A percentile compares a stretch with the other conserved stretches of the same genome.
phyloP scores from a whole-genome alignment of 805 yeast species.

The Groenewaldozyma salmanticensis region DNA sequence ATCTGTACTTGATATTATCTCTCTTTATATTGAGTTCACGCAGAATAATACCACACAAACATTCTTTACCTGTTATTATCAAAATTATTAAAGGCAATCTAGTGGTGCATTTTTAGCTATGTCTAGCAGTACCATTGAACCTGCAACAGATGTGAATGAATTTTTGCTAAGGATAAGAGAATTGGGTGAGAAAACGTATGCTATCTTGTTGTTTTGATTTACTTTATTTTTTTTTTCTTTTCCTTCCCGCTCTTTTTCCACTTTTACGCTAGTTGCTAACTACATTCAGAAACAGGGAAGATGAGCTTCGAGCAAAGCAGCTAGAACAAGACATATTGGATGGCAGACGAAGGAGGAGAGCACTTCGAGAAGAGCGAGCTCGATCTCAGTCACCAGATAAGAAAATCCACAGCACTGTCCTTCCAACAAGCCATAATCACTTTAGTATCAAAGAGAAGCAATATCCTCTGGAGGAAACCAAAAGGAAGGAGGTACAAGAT shows the following conservation, averaged over 20 bases:
- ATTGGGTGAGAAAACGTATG: conserved; percentile 24
- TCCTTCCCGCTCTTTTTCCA: neutral
- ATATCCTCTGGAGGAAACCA: conserved; percentile 8
- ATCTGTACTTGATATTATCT: too few species aligned
- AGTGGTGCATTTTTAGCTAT: too few species aligned
- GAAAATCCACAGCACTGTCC: neutral
- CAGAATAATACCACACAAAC: too few species aligned
- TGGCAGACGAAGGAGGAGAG: conserved; percentile 22
- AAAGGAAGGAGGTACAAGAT: conserved; percentile 7
- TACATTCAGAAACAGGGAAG: conserved; percentile 19
- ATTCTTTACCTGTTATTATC: too few species aligned
- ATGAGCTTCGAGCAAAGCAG: conserved; percentile 22
- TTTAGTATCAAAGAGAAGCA: neutral
- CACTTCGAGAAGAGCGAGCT: conserved; percentile 17
- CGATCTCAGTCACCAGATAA: conserved; percentile 17
- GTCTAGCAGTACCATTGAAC: conserved; percentile 1
- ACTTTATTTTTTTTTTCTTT: neutral
- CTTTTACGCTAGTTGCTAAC: neutral
- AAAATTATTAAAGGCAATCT: too few species aligned
- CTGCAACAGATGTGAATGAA: conserved; percentile 19
- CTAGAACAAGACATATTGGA: conserved; percentile 23
- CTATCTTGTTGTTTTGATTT: conserved; percentile 1
- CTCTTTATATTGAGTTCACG: too few species aligned
- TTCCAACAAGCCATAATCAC: neutral
- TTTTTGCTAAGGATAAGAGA: conserved; percentile 22